Evolutionary conservation across 805 yeast genomes (phyloP), one percentile per base, ranked within the genome.

Genomic region (Maudiozyma turicensis): DNA sequence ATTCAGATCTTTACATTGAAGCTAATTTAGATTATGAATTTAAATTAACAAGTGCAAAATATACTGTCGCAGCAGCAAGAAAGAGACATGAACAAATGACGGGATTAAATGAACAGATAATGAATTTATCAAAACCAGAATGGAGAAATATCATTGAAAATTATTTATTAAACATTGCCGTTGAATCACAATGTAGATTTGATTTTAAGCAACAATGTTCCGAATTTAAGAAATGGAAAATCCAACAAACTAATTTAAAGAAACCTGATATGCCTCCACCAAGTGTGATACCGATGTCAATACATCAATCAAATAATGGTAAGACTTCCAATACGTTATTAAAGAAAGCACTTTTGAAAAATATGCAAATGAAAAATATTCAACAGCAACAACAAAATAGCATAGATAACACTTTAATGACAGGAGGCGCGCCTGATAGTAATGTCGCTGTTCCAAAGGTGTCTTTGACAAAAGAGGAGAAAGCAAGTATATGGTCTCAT

Each of bases 81-180:
- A 56, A 67, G 47, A 65, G 83, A 52, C 81, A 78, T 54, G 71
- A 69, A 43, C 57, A 58, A 46, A 54, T 58, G 26, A 58, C 53
- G 8, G 63, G 61, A 4, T 26, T 28, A 11, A 45, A 56, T 45
- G 65, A 61, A 33, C 54, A 57, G 14, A 52, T 64, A 14, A 58
- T 70, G 66, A 57, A 58, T 15, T 58, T 77, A n/a, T 67, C 76
- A 6, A 72, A 75, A 53, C 76, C 78, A 29, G 86, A 84, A 61
- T 83, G 89, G 87, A 70, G 90, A 55, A 81, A 82, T 58, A 75
- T 84, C 30, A 80, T 84, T 50, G 91, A 84, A 54, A 84, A 82
- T 64, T 84, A 77, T 57, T 56, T 81, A 37, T 63, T 82, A 37
- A 81, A 80, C 58, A 68, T 82, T 32, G 86, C 80, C 4, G 83